Conservation (phyloP, 78 protist species). For the Creolimax fragrantissima region DNA sequence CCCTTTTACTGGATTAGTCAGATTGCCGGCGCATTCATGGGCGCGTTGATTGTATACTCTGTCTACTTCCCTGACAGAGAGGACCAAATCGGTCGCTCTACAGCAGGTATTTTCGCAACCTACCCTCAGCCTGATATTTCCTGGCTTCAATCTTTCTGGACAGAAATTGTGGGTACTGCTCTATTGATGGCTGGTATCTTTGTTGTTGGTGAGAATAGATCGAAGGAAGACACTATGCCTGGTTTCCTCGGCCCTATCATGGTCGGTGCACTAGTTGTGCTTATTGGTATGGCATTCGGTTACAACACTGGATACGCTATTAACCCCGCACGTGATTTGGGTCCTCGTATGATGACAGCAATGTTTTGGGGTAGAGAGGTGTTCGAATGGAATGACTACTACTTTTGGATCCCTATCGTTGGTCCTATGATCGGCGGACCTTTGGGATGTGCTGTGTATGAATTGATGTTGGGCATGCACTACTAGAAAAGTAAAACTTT, state of each 20-base stretch:
- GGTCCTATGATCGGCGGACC: constrained; percentile 1
- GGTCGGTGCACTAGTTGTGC: background rate
- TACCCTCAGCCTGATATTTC: background rate
- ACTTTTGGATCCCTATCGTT: background rate
- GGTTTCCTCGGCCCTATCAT: background rate
- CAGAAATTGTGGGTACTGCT: background rate
- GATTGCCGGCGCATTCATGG: background rate
- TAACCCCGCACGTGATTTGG: constrained; percentile 7
- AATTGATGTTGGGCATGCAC: background rate
- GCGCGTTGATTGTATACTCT: background rate
- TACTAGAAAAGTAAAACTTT: background rate
- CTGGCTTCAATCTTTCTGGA: background rate
- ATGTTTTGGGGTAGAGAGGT: background rate
- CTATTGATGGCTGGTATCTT: background rate
- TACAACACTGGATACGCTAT: background rate
- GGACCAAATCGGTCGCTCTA: background rate
- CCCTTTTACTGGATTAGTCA: background rate
- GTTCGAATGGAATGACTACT: background rate
- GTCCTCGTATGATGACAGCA: background rate
- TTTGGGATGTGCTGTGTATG: background rate
- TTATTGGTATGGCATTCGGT: background rate
- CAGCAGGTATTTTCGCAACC: constrained; percentile 8
- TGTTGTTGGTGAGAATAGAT: background rate
- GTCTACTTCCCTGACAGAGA: background rate
- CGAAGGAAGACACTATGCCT: background rate